Evolutionary conservation across 2,329 filamentous ascomycete species (phyloP), one percentile per base, ranked within the genome.

Genomic region (Monosporascus sp.): DNA sequence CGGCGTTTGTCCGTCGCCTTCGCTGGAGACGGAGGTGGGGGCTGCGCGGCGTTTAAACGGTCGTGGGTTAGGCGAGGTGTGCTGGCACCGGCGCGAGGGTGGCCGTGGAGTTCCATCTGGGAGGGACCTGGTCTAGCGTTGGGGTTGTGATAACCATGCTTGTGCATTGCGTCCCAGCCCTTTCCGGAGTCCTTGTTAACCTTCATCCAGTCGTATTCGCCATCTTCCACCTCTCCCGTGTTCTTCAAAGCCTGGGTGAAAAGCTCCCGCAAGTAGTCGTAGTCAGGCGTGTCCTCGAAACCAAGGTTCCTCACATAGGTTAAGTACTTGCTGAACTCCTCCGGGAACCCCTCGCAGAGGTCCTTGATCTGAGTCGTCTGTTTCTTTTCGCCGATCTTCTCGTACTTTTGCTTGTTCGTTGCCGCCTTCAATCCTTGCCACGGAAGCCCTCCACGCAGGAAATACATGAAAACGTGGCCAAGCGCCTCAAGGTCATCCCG

Each of bases 371-470:
- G 84, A 22, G 94, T 97, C 0, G 93, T 97, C 77, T 97, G 94
- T 80, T 99, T 99, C 87, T 99, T 97, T 80, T 99, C 93, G 46
- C 94, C 94, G 73, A 99, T 99, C 82, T 97, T 97, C 77, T 99
- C 94, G 71, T 99, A 99, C 77, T 99, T 99, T 71, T 99, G 94
- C 84, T 99, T 87, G 73, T 88, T 88, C 47, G 85, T 88, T 31
- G 84, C 85, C 69, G 85, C 85, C 75, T 88, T 88, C 59, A 89
- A 75, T 9, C 85, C 85, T 68, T 89, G 85, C 85, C 86, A 89
- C 37, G 86, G 85, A 52, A 88, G 76, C 7, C 83, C 84, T 47
- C 86, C 86, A n/a, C 85, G 79, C 45, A 88, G 71, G 71, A 89
- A 88, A 71, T 89, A 89, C 78, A 89, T 84, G 70, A 88, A 88